Conservation (phyloP, 805 yeast species). For the Lipomyces chichibuensis region DNA sequence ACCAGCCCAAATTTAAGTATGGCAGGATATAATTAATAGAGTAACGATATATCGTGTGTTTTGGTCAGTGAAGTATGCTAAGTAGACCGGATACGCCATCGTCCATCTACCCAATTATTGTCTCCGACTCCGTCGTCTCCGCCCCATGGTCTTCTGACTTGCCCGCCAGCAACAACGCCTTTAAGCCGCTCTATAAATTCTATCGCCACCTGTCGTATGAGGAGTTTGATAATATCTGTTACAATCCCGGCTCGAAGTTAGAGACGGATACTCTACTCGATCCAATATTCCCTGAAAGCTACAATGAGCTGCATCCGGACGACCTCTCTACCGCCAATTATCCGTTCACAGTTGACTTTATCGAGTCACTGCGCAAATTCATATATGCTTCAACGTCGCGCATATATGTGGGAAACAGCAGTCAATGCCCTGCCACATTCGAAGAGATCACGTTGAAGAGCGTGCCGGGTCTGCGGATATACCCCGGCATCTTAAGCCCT, state of each 20-base stretch:
- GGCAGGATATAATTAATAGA: too few relatives aligned
- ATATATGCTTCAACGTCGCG: constrained; percentile 11
- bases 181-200: constrained; percentile 29
- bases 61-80: neutral
- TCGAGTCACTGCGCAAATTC: constrained; percentile 9
- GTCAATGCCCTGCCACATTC: neutral
- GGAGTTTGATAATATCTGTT: constrained; percentile 13
- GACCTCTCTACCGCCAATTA: constrained; percentile 1
- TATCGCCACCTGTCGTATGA: constrained; percentile 23
- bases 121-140: neutral
- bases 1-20: too few relatives aligned
- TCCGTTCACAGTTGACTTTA: neutral
- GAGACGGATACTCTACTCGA: constrained; percentile 18
- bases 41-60: neutral
- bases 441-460: constrained; percentile 37
- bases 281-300: constrained; percentile 5
- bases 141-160: neutral
- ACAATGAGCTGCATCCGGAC: constrained; percentile 13
- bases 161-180: constrained; percentile 16
- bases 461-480: constrained; percentile 46
- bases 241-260: neutral
- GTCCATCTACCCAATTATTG: neutral
- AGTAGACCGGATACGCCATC: neutral
- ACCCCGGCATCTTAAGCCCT: constrained; percentile 37
- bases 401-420: neutral